Evolutionary conservation across 768 basidiomycete genomes (phyloP).

Genomic region (Boletus speciosus): DNA sequence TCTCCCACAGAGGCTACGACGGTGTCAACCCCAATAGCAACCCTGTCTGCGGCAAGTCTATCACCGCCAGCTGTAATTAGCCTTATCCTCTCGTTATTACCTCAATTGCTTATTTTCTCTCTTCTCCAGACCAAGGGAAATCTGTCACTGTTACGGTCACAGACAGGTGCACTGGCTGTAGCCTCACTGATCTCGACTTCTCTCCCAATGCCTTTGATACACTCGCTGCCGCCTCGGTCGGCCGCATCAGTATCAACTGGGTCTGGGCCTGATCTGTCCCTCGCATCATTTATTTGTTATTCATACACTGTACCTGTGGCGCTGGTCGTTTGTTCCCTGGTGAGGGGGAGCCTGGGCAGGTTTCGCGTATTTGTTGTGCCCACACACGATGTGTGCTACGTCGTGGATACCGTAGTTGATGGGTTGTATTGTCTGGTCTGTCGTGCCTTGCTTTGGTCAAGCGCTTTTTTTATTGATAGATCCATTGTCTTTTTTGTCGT

Average conservation of each 20-base stretch:
- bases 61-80: constrained; percentile 47
- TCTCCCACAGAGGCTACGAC: constrained; percentile 44
- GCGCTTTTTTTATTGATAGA: constrained; percentile 24
- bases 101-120: constrained; percentile 9
- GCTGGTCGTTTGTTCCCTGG: constrained; percentile 26
- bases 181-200: constrained; percentile 54
- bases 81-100: background rate
- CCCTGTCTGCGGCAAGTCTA: constrained; percentile 59
- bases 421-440: constrained; percentile 14
- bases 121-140: constrained; percentile 48
- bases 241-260: constrained; percentile 59
- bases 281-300: constrained; percentile 26
- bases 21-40: constrained; percentile 69
- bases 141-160: constrained; percentile 45
- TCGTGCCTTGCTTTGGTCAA: constrained; percentile 35
- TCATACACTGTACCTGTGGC: constrained; percentile 11
- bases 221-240: constrained; percentile 43
- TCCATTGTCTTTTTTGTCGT: background rate
- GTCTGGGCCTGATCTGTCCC: constrained; percentile 29
- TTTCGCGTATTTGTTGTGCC: background rate
- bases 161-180: constrained; percentile 65
- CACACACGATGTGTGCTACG: constrained; percentile 27
- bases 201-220: constrained; percentile 53
- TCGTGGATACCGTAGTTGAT: constrained; percentile 29
- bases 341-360: constrained; percentile 27